These are phyloP conservation scores for Lathyrus tuberosus DNA, from an alignment of 306 rosid species.

Conservation along the genomic window DNA sequence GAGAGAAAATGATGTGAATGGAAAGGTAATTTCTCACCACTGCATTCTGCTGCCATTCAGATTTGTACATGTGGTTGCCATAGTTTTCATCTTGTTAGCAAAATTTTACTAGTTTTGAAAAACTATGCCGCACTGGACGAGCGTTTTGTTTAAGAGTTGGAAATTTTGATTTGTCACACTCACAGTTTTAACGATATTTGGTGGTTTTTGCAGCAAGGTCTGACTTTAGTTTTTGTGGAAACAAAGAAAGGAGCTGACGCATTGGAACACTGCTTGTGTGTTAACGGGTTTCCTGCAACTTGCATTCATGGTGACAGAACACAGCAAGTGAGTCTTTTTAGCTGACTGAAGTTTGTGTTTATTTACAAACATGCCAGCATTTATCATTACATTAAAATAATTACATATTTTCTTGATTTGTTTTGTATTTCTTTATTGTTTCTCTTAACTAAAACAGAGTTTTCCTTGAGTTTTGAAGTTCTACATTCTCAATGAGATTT, in stretches of 20 bases:
- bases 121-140: slow-evolving; percentile 11
- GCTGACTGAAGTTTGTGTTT: slow-evolving; percentile 28
- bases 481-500: slow-evolving; percentile 1
- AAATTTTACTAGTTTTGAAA: slow-evolving; percentile 15
- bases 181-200: slow-evolving; percentile 31
- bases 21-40: slow-evolving; percentile 62
- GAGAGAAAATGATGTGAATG: slow-evolving; percentile 69
- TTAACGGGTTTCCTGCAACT: slow-evolving; percentile 91
- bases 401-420: slow-evolving; percentile 5
- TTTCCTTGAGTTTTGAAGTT: slow-evolving; percentile 19
- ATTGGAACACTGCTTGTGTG: slow-evolving; percentile 85
- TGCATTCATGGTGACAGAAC: slow-evolving; percentile 96
- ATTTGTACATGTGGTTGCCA: slow-evolving; percentile 23
- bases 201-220: slow-evolving; percentile 70
- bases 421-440: slow-evolving; percentile 4
- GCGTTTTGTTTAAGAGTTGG: slow-evolving; percentile 9
- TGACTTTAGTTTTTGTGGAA: slow-evolving; percentile 96
- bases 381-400: slow-evolving; percentile 26
- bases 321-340: slow-evolving; percentile 67
- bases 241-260: slow-evolving; percentile 98
- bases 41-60: slow-evolving; percentile 15
- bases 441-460: background rate
- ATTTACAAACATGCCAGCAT: slow-evolving; percentile 8
- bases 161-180: slow-evolving; percentile 21
- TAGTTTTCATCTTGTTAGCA: slow-evolving; percentile 17